Conservation (phyloP, 2,329 filamentous ascomycete species). For the Pseudogymnoascus sp. region DNA sequence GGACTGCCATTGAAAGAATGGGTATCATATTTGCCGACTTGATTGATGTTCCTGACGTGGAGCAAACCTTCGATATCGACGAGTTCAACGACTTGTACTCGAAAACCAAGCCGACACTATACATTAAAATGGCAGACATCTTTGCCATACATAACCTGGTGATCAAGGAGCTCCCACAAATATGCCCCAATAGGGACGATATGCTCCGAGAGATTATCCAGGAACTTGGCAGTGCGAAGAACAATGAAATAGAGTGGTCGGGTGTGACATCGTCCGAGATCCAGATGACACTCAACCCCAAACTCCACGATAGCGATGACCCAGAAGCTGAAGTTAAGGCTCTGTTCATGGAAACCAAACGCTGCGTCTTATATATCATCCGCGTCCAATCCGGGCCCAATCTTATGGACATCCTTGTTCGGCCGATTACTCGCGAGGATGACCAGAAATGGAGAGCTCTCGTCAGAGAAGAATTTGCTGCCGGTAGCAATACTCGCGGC, state of each 20-base stretch:
- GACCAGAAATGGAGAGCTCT: conserved; percentile 80
- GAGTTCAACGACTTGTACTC: conserved; percentile 98
- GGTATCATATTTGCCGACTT: conserved; percentile 67
- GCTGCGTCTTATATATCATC: conserved; percentile 95
- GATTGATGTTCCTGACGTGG: conserved; percentile 77
- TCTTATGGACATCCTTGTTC: conserved; percentile 91
- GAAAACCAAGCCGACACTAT: conserved; percentile 93
- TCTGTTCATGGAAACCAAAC: conserved; percentile 96
- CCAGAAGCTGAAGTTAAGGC: conserved; percentile 88
- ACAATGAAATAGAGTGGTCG: conserved; percentile 88
- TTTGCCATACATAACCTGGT: conserved; percentile 92
- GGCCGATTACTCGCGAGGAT: conserved; percentile 78
- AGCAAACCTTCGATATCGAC: conserved; percentile 93
- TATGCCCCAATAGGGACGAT: conserved; percentile 79
- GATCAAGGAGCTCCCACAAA: conserved; percentile 65
- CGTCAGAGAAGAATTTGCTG: conserved; percentile 71
- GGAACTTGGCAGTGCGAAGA: conserved; percentile 92
- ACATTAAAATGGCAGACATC: conserved; percentile 97
- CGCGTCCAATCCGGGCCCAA: conserved; percentile 87
- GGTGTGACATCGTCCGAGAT: conserved; percentile 77
- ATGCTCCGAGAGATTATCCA: conserved; percentile 84
- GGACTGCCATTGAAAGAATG: conserved; percentile 74
- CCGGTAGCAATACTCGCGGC: conserved; percentile 61
- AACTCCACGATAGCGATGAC: conserved; percentile 83
- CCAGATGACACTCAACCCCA: conserved; percentile 81